Conservation (phyloP, 805 yeast genomes). For the Diddensiella caesifluorescens region DNA sequence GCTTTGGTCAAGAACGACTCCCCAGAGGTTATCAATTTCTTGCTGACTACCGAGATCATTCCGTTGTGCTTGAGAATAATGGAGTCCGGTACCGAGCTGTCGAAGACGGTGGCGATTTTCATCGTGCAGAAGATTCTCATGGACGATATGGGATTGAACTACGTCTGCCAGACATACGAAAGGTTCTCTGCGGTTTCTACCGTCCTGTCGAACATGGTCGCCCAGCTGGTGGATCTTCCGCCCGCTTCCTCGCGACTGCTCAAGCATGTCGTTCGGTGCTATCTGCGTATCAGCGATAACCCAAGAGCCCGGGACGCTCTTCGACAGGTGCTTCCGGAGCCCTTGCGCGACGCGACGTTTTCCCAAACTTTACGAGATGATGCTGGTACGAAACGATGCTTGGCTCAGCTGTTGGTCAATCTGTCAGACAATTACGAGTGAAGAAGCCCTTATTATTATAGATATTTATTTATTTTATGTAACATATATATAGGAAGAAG, state of each 20-base stretch:
- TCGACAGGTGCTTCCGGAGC: conserved; percentile 77
- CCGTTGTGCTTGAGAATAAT: conserved; percentile 91
- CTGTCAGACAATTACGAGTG: conserved; percentile 41
- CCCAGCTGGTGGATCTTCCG: conserved; percentile 68
- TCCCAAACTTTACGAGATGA: conserved; percentile 76
- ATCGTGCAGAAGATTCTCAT: conserved; percentile 87
- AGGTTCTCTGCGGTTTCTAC: conserved; percentile 90
- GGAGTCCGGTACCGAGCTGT: conserved; percentile 90
- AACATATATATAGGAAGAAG: too few relatives aligned
- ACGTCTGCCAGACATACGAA: conserved; percentile 93
- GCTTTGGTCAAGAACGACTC: conserved; percentile 95
- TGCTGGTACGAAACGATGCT: conserved; percentile 77
- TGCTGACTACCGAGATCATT: conserved; percentile 92
- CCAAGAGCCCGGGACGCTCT: conserved; percentile 84
- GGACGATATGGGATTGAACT: conserved; percentile 86
- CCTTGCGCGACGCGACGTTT: conserved; percentile 83
- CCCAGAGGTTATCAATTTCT: conserved; percentile 86
- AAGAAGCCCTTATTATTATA: neutral
- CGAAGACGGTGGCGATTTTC: conserved; percentile 95
- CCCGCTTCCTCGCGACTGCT: conserved; percentile 65
- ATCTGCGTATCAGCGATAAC: conserved; percentile 83
- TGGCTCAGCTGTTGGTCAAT: conserved; percentile 73
- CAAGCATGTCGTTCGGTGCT: conserved; percentile 92
- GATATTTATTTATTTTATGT: neutral
- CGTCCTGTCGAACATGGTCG: conserved; percentile 83